These are phyloP conservation scores for Saraca asoca DNA, from an alignment of 331 rosid species.

Conservation along the genomic window DNA sequence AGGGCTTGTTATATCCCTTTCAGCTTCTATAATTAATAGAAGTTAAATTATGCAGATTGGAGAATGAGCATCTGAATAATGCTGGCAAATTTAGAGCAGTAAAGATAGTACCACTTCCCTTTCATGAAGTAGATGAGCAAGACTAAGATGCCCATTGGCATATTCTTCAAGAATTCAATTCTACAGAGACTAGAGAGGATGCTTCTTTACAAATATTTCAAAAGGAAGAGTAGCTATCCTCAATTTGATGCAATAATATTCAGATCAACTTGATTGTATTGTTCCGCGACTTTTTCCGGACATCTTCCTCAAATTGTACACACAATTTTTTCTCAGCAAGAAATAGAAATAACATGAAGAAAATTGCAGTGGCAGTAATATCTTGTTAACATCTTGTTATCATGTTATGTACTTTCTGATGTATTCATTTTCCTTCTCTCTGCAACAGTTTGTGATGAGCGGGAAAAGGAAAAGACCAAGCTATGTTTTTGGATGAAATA, in stretches of 20 bases:
- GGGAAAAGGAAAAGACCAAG: conserved; percentile 9
- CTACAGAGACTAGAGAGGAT: conserved; percentile 9
- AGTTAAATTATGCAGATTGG: conserved; percentile 66
- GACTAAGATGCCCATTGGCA: conserved; percentile 56
- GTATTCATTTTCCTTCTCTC: not conserved
- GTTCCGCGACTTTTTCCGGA: conserved; percentile 34
- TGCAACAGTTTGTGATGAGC: not conserved
- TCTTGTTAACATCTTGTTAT: not conserved
- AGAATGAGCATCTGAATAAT: conserved; percentile 99
- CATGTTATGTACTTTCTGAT: not conserved
- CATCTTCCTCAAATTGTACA: conserved; percentile 53
- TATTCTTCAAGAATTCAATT: conserved; percentile 43
- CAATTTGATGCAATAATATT: conserved; percentile 52
- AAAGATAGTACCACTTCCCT: conserved; percentile 90
- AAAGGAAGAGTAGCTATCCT: conserved; percentile 37
- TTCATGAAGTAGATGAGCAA: conserved; percentile 94
- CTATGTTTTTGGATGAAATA: too few species aligned
- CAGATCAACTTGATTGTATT: conserved; percentile 47
- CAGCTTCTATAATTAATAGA: conserved; percentile 19
- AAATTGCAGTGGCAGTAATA: conserved; percentile 36
- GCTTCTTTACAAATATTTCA: conserved; percentile 4
- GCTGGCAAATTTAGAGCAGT: conserved; percentile 99
- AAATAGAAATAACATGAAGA: conserved; percentile 35
- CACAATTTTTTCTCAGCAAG: conserved; percentile 48
- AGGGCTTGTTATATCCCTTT: not conserved